These are phyloP conservation scores for Leptographium procerum DNA, from an alignment of 2,329 filamentous ascomycete genomes.

Conservation along the genomic window DNA sequence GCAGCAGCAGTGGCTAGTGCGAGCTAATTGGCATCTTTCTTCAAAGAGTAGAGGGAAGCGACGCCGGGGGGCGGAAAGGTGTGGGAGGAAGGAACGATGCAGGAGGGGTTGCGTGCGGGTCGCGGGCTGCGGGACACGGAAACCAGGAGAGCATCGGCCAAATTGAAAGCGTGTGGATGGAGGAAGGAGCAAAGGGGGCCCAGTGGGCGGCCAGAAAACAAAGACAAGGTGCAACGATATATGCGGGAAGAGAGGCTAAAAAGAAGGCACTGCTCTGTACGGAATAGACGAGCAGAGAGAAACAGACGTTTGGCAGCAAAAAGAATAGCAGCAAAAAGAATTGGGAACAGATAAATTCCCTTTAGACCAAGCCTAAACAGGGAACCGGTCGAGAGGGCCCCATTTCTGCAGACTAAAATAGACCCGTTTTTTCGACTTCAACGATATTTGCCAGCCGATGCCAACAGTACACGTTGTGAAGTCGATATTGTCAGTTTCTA, in stretches of 20 bases:
- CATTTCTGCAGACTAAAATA: not conserved
- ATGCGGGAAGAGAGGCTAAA: not conserved
- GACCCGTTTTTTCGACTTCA: not conserved
- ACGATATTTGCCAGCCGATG: not conserved
- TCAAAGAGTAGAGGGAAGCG: constrained; percentile 1
- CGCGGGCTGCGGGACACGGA: constrained; percentile 7
- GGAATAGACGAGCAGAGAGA: not conserved
- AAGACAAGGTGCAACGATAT: not conserved
- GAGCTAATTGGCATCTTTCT: not conserved
- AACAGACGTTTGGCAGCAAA: not conserved
- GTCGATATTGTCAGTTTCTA: not conserved
- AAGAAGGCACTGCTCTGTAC: no score
- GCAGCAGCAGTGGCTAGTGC: constrained; percentile 4
- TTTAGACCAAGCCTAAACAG: not conserved
- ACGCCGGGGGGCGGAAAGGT: not conserved
- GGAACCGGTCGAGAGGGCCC: not conserved
- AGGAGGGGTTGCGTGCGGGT: constrained; percentile 6
- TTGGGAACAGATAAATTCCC: not conserved
- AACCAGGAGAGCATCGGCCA: constrained; percentile 3
- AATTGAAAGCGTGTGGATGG: not conserved
- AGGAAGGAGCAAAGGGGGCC: not conserved
- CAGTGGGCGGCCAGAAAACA: not conserved
- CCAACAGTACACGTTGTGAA: not conserved
- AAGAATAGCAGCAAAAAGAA: no score
- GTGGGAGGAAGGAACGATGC: not conserved